phyloP scores from a whole-genome alignment of 2,329 filamentous ascomycete genomes.

The Cercospora zeae-maydis region DNA sequence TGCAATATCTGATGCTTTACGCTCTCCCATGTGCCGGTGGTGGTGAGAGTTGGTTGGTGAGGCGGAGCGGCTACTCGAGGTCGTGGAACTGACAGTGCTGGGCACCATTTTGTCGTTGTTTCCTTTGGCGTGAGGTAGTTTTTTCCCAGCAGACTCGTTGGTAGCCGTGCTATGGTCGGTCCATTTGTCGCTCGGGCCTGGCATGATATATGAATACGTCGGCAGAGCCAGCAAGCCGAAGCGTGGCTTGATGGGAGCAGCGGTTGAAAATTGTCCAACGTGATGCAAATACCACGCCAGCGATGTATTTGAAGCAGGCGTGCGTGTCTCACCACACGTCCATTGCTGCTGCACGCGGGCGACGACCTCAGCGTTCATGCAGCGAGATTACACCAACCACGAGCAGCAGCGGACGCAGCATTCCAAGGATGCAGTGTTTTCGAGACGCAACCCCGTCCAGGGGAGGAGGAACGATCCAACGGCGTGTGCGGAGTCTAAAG shows the following conservation, averaged over 20 bases:
- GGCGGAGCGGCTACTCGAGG: slow-evolving; percentile 14
- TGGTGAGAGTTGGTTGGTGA: slow-evolving; percentile 10
- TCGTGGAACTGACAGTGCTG: slow-evolving; percentile 9
- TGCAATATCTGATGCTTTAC: slow-evolving; percentile 29
- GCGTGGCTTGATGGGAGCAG: background rate
- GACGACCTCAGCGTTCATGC: background rate
- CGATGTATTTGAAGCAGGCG: slow-evolving; percentile 5
- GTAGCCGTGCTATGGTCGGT: background rate
- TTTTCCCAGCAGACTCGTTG: background rate
- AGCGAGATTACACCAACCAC: background rate
- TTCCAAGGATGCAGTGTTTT: background rate
- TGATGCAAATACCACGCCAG: background rate
- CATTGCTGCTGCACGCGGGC: background rate
- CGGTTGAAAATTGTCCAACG: background rate
- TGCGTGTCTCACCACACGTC: slow-evolving; percentile 1
- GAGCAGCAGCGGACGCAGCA: background rate
- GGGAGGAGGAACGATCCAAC: background rate
- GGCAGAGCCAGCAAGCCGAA: background rate
- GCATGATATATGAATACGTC: slow-evolving; percentile 13
- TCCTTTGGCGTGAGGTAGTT: background rate
- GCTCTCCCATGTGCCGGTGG: slow-evolving; percentile 26
- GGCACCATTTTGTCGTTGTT: slow-evolving; percentile 6
- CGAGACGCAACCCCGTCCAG: slow-evolving; percentile 1
- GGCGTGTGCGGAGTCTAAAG: background rate
- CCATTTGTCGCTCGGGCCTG: slow-evolving; percentile 12